A percentile compares a stretch with the other conserved stretches of the same genome.
Evolutionary conservation across 2,329 filamentous ascomycete species (phyloP).

Genomic region (Emericellopsis atlantica): DNA sequence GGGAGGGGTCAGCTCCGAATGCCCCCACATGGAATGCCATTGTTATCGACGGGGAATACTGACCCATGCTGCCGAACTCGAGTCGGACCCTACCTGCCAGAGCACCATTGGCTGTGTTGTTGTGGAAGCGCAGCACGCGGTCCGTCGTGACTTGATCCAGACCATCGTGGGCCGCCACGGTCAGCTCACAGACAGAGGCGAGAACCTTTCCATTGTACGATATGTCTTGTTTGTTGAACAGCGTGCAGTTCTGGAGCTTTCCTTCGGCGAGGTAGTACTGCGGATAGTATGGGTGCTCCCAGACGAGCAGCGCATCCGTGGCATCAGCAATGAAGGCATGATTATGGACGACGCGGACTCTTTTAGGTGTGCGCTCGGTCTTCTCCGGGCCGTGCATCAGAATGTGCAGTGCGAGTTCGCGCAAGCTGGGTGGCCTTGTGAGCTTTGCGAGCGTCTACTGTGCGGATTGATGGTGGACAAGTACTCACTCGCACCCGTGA

Average conservation of each 20-base stretch:
- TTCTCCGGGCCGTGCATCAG: conserved; percentile 10
- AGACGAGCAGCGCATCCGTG: conserved; percentile 21
- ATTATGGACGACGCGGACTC: conserved; percentile 20
- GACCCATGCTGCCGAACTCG: conserved; percentile 21
- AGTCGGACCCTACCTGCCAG: conserved; percentile 19
- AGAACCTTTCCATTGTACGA: conserved; percentile 9
- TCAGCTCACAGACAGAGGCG: conserved; percentile 17
- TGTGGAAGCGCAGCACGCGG: conserved; percentile 22
- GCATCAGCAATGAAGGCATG: conserved; percentile 22
- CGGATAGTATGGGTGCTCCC: conserved; percentile 35
- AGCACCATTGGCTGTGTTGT: conserved; percentile 20
- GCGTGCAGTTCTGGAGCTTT: conserved; percentile 14
- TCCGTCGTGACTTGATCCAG: conserved; percentile 14
- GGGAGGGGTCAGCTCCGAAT: neutral
- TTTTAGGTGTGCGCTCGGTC: conserved; percentile 10
- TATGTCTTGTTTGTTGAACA: conserved; percentile 13
- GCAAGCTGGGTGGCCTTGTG: conserved; percentile 8
- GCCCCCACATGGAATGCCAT: neutral
- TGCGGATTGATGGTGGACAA: too few species aligned
- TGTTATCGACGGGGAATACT: conserved; percentile 1
- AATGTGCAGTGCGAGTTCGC: conserved; percentile 12
- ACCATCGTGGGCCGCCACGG: conserved; percentile 11
- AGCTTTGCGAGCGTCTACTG: too few species aligned
- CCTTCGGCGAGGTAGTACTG: conserved; percentile 26
- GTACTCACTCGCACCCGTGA: too few species aligned